A percentile compares a stretch with the other conserved stretches of the same genome.
phyloP scores from a whole-genome alignment of 2,329 filamentous ascomycete species.

The Apiospora arundinis region DNA sequence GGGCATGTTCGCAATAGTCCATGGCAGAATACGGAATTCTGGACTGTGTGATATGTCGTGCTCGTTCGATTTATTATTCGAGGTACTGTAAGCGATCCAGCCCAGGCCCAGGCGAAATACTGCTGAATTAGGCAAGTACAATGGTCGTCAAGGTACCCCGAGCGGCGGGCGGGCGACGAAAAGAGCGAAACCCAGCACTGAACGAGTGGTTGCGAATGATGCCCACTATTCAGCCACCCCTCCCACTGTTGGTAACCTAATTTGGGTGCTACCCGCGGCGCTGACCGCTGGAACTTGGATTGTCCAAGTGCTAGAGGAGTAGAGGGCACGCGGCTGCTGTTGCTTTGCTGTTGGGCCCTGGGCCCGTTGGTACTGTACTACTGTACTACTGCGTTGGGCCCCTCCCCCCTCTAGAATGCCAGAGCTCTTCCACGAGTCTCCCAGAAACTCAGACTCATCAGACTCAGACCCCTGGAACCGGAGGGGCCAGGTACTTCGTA shows the following conservation, averaged over 20 bases:
- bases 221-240: conserved; percentile 16
- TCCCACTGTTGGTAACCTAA: conserved; percentile 12
- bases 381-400: no score
- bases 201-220: not conserved
- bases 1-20: not conserved
- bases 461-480: conserved; percentile 13
- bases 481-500: conserved; percentile 21
- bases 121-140: conserved; percentile 14
- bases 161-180: not conserved
- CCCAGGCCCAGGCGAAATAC: not conserved
- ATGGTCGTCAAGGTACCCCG: conserved; percentile 12
- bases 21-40: not conserved
- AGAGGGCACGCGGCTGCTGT: conserved; percentile 5
- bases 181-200: not conserved
- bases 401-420: not conserved
- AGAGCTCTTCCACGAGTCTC: no score
- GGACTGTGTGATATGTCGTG: conserved; percentile 2
- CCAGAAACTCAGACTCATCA: no score
- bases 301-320: not conserved
- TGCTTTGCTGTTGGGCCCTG: conserved; percentile 9
- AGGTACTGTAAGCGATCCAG: not conserved
- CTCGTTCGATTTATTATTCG: conserved; percentile 4
- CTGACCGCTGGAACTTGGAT: conserved; percentile 10
- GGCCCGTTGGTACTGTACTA: not conserved
- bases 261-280: conserved; percentile 11